Evolutionary conservation across 345 rosid genomes (phyloP).

Genomic region (Anastatica hierochuntica): DNA sequence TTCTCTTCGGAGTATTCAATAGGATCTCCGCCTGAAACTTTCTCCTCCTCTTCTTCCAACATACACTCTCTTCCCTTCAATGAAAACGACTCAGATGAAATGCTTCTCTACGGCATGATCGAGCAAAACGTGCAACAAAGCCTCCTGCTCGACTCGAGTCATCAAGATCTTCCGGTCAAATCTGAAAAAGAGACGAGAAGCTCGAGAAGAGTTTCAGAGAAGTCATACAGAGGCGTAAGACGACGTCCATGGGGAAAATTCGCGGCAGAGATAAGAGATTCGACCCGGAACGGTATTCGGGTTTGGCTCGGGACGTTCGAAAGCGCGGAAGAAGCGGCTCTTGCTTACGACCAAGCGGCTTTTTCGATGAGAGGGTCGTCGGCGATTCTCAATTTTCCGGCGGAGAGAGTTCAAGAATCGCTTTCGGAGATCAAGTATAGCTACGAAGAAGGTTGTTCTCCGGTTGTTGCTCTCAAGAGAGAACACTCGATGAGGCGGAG

Average conservation of each 20-base stretch:
- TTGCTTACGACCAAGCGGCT: constrained; percentile 72
- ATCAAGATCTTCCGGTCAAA: not conserved
- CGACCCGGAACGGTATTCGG: constrained; percentile 47
- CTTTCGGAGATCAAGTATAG: constrained; percentile 44
- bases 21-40: no score
- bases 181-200: constrained; percentile 9
- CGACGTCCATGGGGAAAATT: constrained; percentile 77
- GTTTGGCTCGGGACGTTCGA: constrained; percentile 75
- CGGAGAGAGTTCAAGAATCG: constrained; percentile 58
- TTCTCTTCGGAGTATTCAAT: constrained; percentile 50
- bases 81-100: constrained; percentile 89
- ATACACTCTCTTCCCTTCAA: constrained; percentile 59
- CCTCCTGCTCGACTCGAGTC: not conserved
- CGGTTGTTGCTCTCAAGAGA: constrained; percentile 78
- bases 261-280: constrained; percentile 75
- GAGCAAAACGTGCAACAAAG: constrained; percentile 18
- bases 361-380: constrained; percentile 53
- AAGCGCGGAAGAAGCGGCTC: constrained; percentile 67
- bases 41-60: constrained; percentile 20
- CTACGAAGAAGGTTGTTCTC: constrained; percentile 60
- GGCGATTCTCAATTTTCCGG: constrained; percentile 55
- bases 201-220: constrained; percentile 34
- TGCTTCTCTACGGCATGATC: constrained; percentile 65
- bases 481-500: constrained; percentile 67
- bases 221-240: constrained; percentile 59